Conservation (phyloP, 306 rosid species). For the Castanea crenata region DNA sequence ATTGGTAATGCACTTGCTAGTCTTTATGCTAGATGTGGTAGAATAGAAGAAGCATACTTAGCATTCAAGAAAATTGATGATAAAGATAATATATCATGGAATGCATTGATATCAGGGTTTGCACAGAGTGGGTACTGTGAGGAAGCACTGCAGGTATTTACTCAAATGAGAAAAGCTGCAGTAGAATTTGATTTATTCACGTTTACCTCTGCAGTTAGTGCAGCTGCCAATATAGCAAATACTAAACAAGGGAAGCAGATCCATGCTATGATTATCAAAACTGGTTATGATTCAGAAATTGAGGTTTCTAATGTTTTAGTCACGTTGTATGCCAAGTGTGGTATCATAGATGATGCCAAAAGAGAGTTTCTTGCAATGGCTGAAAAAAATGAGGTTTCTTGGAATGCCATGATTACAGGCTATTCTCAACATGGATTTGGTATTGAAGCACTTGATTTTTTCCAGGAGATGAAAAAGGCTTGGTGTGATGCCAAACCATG, state of each 20-base stretch:
- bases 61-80: slow-evolving; percentile 56
- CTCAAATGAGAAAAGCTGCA: slow-evolving; percentile 56
- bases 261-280: slow-evolving; percentile 70
- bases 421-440: slow-evolving; percentile 86
- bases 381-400: slow-evolving; percentile 70
- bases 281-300: slow-evolving; percentile 64
- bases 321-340: slow-evolving; percentile 81
- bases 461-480: slow-evolving; percentile 67
- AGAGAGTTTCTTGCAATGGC: slow-evolving; percentile 65
- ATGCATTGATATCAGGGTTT: slow-evolving; percentile 77
- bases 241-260: slow-evolving; percentile 66
- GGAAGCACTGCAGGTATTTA: slow-evolving; percentile 69
- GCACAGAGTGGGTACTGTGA: slow-evolving; percentile 71
- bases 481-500: slow-evolving; percentile 61
- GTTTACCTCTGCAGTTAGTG: slow-evolving; percentile 76
- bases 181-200: slow-evolving; percentile 67
- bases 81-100: slow-evolving; percentile 77
- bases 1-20: slow-evolving; percentile 80
- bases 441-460: slow-evolving; percentile 59
- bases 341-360: slow-evolving; percentile 64
- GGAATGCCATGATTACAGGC: slow-evolving; percentile 88
- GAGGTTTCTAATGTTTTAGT: slow-evolving; percentile 85
- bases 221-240: slow-evolving; percentile 71
- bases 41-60: slow-evolving; percentile 55
- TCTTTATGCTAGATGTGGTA: slow-evolving; percentile 84